A percentile compares a stretch with the other conserved stretches of the same genome.
These are phyloP conservation scores for Aspergillus bridgeri DNA, from an alignment of 495 filamentous ascomycete species.

Conservation along the genomic window DNA sequence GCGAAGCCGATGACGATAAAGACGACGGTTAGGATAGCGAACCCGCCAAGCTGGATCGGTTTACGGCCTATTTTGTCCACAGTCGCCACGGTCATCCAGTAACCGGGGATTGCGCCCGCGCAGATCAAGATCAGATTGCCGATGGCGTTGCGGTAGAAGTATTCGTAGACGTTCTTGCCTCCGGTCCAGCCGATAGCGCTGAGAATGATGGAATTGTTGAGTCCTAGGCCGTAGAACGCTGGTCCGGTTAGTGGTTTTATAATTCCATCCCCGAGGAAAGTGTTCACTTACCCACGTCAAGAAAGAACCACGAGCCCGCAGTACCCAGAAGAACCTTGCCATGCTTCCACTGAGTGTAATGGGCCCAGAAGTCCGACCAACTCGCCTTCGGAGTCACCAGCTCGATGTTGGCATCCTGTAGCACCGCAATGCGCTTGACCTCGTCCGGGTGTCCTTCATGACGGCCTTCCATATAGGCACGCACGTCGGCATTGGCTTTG, in stretches of 20 bases:
- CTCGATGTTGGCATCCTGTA: constrained; percentile 37
- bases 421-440: constrained; percentile 48
- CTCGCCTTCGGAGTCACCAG: constrained; percentile 61
- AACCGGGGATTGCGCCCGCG: constrained; percentile 73
- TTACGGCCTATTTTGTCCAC: constrained; percentile 74
- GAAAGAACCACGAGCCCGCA: constrained; percentile 75
- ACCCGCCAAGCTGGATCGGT: constrained; percentile 75
- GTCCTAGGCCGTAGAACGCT: constrained; percentile 76
- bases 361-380: constrained; percentile 58
- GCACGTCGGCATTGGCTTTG: constrained; percentile 63
- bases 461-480: constrained; percentile 58
- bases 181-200: constrained; percentile 63
- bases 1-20: constrained; percentile 74
- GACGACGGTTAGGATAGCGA: constrained; percentile 68
- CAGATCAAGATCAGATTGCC: constrained; percentile 73
- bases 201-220: constrained; percentile 72
- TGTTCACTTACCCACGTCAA: constrained; percentile 52
- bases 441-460: constrained; percentile 60
- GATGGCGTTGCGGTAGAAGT: constrained; percentile 65
- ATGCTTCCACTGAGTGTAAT: constrained; percentile 66
- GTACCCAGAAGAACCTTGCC: constrained; percentile 70
- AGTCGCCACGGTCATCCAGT: constrained; percentile 69
- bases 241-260: constrained; percentile 24
- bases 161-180: constrained; percentile 55
- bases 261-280: not conserved